Percentiles rank a stretch among this genome's conserved stretches.
These are phyloP conservation scores for Gardenia jasminoides DNA, from an alignment of 257 asterid species.

Conservation along the genomic window DNA sequence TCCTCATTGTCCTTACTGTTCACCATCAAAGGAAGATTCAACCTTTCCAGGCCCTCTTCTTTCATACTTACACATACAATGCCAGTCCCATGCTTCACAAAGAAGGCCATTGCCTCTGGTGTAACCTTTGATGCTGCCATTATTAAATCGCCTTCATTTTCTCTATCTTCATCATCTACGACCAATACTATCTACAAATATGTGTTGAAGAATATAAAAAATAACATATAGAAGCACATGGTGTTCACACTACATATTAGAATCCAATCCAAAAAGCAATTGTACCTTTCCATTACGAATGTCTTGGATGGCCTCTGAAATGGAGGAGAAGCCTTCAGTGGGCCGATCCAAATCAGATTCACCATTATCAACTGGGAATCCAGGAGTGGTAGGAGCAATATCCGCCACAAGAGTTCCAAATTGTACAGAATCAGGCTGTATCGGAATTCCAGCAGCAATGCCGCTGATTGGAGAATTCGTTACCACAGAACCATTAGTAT, in stretches of 20 bases:
- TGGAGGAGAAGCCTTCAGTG: slow-evolving; percentile 70
- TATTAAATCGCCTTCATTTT: slow-evolving; percentile 95
- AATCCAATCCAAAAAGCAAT: slow-evolving; percentile 18
- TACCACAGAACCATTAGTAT: slow-evolving; percentile 28
- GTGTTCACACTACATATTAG: slow-evolving; percentile 6
- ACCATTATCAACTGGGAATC: slow-evolving; percentile 54
- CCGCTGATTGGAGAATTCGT: slow-evolving; percentile 39
- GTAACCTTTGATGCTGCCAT: slow-evolving; percentile 98
- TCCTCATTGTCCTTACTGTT: slow-evolving; percentile 84
- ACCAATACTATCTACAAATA: slow-evolving; percentile 81
- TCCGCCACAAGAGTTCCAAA: slow-evolving; percentile 73
- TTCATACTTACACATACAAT: slow-evolving; percentile 98
- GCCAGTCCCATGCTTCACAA: slow-evolving; percentile 96
- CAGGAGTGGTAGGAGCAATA: slow-evolving; percentile 48
- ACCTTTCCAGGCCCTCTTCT: slow-evolving; percentile 82
- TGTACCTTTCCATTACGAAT: slow-evolving; percentile 83
- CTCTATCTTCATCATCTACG: slow-evolving; percentile 97
- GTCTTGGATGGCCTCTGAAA: slow-evolving; percentile 81
- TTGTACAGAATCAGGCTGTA: slow-evolving; percentile 52
- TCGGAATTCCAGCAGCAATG: slow-evolving; percentile 50
- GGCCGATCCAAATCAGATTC: slow-evolving; percentile 77
- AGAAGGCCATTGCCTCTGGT: slow-evolving; percentile 94
- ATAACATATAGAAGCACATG: background rate
- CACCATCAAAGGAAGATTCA: slow-evolving; percentile 90
- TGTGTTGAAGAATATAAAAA: slow-evolving; percentile 5